These are phyloP conservation scores for Solanum phureja DNA, from an alignment of 257 asterid species.

Conservation along the genomic window DNA sequence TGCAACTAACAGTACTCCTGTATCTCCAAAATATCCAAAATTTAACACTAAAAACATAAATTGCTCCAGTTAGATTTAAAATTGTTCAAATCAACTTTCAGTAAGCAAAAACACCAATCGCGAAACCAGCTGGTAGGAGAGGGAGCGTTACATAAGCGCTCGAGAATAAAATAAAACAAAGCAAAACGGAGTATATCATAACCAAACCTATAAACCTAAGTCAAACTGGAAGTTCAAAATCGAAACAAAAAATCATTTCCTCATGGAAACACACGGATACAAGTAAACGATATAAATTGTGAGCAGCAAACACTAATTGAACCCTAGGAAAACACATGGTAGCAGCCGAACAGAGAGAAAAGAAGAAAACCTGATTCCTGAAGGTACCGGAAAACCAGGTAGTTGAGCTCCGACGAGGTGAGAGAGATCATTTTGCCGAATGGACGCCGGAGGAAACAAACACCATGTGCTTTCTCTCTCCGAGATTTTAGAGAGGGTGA, in stretches of 20 bases:
- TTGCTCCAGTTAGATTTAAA: neutral
- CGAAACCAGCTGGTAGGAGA: neutral
- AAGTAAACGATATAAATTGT: neutral
- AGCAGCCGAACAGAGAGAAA: neutral
- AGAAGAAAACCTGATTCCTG: constrained; percentile 64
- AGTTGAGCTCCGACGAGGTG: constrained; percentile 72
- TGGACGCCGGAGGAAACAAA: constrained; percentile 6
- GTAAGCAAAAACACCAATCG: neutral
- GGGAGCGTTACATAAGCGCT: neutral
- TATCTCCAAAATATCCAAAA: neutral
- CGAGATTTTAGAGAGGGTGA: neutral
- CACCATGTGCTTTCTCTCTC: neutral
- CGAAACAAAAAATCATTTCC: neutral
- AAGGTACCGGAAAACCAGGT: constrained; percentile 83
- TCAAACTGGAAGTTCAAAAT: neutral
- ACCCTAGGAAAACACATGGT: neutral
- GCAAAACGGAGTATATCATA: neutral
- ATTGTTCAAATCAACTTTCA: neutral
- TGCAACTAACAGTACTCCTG: neutral
- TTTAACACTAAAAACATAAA: neutral
- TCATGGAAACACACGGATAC: neutral
- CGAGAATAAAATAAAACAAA: neutral
- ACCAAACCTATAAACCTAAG: neutral
- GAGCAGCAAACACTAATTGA: neutral
- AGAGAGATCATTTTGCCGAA: constrained; percentile 43